Conservation (phyloP, 2,329 filamentous ascomycete species). For the Macrophomina pseudophaseolina region DNA sequence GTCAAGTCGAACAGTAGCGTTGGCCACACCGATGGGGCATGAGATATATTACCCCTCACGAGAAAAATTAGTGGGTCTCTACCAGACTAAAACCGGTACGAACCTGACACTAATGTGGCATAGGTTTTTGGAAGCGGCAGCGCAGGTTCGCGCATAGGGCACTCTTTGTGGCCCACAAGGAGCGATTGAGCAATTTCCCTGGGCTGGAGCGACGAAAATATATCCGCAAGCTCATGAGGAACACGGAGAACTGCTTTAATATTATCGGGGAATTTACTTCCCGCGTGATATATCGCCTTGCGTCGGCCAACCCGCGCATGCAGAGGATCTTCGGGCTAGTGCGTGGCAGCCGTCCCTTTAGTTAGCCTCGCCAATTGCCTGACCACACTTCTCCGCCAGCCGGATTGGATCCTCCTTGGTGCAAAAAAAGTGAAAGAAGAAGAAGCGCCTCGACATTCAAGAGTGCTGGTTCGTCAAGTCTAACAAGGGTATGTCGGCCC, state of each 20-base stretch:
- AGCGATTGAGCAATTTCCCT: constrained; percentile 8
- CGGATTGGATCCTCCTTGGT: neutral
- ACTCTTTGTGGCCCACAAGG: neutral
- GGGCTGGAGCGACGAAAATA: constrained; percentile 11
- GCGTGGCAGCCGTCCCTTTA: constrained; percentile 18
- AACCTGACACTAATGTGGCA: neutral
- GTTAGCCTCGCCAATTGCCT: constrained; percentile 17
- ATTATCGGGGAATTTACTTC: neutral
- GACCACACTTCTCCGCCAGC: constrained; percentile 13
- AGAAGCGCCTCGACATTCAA: constrained; percentile 14
- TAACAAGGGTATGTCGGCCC: no score
- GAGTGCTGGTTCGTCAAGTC: constrained; percentile 20
- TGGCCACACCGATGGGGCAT: neutral
- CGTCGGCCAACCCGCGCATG: constrained; percentile 1
- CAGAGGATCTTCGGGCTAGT: neutral
- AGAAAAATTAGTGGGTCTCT: constrained; percentile 5
- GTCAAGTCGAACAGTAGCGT: neutral
- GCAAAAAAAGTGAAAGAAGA: constrained; percentile 17
- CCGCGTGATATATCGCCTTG: constrained; percentile 23
- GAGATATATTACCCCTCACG: constrained; percentile 21
- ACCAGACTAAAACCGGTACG: no score
- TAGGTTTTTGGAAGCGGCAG: constrained; percentile 21
- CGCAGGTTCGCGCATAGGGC: constrained; percentile 15
- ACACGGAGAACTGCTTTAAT: neutral
- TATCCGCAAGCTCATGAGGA: constrained; percentile 12